Base-by-base conservation (phyloP, 352 stramenopile species). In the Globisporangium orthogonon region DNA sequence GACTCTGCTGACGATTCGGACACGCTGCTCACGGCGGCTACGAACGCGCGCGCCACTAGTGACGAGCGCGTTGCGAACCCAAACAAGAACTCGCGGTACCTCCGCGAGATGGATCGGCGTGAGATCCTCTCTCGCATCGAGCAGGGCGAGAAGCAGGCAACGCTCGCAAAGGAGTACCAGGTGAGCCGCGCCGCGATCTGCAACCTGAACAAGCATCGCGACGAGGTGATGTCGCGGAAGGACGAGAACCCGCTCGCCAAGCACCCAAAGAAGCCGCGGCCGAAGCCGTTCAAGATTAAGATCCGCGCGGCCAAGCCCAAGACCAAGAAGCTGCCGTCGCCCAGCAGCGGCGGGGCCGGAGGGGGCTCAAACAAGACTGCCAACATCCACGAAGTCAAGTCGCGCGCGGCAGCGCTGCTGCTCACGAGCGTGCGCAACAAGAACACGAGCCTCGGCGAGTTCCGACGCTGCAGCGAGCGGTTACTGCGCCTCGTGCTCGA, bases 101-200 rank as follows among this genome's bases (percentile, higher is more conserved):
- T 88, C 10, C 70, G 77, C 0, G 77, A 87, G 49, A 84, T 86
- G 54, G 77, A 87, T 52, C 77, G 77, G 3, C 77, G 74, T 11
- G 58, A 53, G 17, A 87, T 87, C 61, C 50, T 87, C 29, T 58
- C 64, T 7, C 73, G 77, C 5, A 79, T 87, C 39, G 67, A 73
- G 7, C 67, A 72, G 18, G 77, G 77, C 2, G 78, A 88, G 60
- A 85, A 86, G 56, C 74, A 86, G 37, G 74, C 78, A 0, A 69
- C 67, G 28, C 66, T 86, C 2, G 75, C 78, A 30, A 88, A 86
- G 62, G 78, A 87, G 58, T 87, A 81, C 57, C 62, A 77, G n/a
- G 76, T 87, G 30, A 84, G 70, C 49, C 76, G 76, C 29, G 74
- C 76, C 0, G 74, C 76, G n/a, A 87, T 87, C 52, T 87, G 74